phyloP scores from a whole-genome alignment of 176 grass and related monocot genomes.

The Microstegium vimineum region DNA sequence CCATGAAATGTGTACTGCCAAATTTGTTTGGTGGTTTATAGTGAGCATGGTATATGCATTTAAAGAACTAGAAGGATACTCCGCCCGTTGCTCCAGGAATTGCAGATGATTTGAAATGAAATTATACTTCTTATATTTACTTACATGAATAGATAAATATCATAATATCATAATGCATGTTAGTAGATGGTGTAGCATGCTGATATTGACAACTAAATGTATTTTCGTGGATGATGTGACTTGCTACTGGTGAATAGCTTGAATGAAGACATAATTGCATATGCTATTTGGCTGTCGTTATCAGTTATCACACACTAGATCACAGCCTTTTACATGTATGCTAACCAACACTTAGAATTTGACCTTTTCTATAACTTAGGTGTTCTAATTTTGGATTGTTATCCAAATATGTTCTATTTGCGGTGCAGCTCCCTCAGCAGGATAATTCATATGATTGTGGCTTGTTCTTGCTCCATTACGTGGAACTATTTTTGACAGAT shows the following conservation, averaged over 20 bases:
- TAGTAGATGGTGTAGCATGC: neutral
- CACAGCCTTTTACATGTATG: neutral
- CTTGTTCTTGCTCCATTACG: slow-evolving; percentile 89
- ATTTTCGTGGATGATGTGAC: neutral
- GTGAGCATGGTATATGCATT: neutral
- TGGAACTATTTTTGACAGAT: slow-evolving; percentile 85
- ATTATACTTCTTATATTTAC: neutral
- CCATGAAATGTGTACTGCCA: neutral
- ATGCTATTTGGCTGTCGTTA: neutral
- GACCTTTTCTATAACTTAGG: slow-evolving; percentile 10
- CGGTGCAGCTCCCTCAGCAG: slow-evolving; percentile 84
- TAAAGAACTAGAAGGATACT: neutral
- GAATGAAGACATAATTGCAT: neutral
- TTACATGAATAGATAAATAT: neutral
- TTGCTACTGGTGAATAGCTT: neutral
- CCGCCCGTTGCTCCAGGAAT: neutral
- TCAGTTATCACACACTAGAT: neutral
- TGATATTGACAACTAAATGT: neutral
- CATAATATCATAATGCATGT: neutral
- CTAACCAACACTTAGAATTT: neutral
- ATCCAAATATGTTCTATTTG: slow-evolving; percentile 27
- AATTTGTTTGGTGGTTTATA: neutral
- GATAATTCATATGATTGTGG: slow-evolving; percentile 99
- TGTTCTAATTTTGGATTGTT: slow-evolving; percentile 4
- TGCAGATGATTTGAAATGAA: neutral